phyloP scores from a whole-genome alignment of 129 eudicot species.

The Flaveria linearis region DNA sequence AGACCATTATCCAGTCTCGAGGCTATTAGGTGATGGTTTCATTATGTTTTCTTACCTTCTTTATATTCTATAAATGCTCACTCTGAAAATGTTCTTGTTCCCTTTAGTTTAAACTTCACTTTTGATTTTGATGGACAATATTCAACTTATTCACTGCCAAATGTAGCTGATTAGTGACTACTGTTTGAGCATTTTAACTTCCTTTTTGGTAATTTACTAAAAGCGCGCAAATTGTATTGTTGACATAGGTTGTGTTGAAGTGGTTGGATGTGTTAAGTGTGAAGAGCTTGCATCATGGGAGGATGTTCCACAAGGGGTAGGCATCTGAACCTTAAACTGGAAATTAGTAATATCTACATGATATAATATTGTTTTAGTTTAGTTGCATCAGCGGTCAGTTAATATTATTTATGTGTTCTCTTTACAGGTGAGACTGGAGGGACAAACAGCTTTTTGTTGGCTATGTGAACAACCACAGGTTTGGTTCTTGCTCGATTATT shows the following conservation, averaged over 20 bases:
- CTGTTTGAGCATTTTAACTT: neutral
- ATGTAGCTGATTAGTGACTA: slow-evolving; percentile 9
- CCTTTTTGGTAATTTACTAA: neutral
- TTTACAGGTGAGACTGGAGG: slow-evolving; percentile 83
- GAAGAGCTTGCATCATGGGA: slow-evolving; percentile 86
- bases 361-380: neutral
- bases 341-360: neutral
- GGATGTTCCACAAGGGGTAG: slow-evolving; percentile 84
- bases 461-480: slow-evolving; percentile 96
- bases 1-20: slow-evolving; percentile 79
- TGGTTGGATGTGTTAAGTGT: slow-evolving; percentile 77
- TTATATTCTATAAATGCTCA: neutral
- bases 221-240: slow-evolving; percentile 2
- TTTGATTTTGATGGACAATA: neutral
- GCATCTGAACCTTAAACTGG: neutral
- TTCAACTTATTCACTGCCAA: slow-evolving; percentile 18
- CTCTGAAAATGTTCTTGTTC: neutral
- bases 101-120: neutral
- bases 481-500: neutral
- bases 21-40: slow-evolving; percentile 60
- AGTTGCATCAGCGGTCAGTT: neutral
- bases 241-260: slow-evolving; percentile 87
- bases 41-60: neutral
- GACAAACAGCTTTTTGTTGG: slow-evolving; percentile 86
- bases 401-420: neutral